Evolutionary conservation across 805 yeast species (phyloP), one percentile per base, ranked within the genome.

Genomic region (Candida coleopterorum): DNA sequence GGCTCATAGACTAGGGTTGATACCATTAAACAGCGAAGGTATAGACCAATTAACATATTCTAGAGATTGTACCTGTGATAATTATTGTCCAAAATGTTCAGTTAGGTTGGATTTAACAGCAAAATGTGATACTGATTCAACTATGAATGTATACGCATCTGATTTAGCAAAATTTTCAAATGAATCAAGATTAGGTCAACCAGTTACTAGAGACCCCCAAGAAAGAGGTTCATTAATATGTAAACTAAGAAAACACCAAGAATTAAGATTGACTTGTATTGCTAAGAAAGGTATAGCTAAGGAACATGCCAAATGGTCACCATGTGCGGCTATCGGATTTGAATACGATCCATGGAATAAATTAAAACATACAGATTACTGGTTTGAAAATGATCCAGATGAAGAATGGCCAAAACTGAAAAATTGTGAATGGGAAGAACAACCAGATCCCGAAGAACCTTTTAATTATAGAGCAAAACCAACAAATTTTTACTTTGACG

Each of bases 271-370:
- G 42, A 81, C 82, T 48, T 93, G 99, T 64, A 83, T 93, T 44
- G 98, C 99, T 38, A 93, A 93, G 62, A 93, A 93, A 68, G 98
- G 97, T 29, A 88, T 88, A 41, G 85, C 96, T 34, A 89, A 89
- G 58, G 99, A 93, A 58, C 99, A 93, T 56, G 96, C 98, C 34
- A 93, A 93, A 56, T 93, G 99, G 99, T 81, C 93, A 6, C 97
- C 98, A 9, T 84, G 95, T 47, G 75, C 97, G 0, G 97, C 97
- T 16, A 76, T 90, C 38, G 97, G 95, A 14, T 90, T 90, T 52
- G 98, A 90, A 60, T 90, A 90, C 55, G 98, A 90, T 54, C 98
- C 99, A n/a, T 90, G 96, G 94, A 93, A 93, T 64, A 93, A 90
- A 63, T 72, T 93, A 52, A 82, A 85, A 56, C 98, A 93, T 58